Conservation (phyloP, 1,284 basidiomycete genomes). For the Cryptococcus sp. region DNA sequence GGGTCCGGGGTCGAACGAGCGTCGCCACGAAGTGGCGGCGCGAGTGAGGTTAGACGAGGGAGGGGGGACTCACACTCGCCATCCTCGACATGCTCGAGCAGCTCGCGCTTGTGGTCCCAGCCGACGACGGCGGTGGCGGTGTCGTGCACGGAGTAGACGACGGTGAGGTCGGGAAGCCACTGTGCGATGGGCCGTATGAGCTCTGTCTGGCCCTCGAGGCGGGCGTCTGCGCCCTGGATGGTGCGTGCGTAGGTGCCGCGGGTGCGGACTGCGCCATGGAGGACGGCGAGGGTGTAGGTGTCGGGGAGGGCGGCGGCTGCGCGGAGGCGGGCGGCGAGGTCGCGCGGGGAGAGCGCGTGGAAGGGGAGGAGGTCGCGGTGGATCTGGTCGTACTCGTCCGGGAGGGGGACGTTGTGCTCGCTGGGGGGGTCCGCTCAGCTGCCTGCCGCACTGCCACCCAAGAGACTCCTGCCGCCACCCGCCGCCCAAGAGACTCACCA, state of each 20-base stretch:
- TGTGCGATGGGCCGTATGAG: slow-evolving; percentile 34
- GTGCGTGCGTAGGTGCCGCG: slow-evolving; percentile 14
- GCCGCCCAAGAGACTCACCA: too few species aligned
- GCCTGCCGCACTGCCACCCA: not conserved
- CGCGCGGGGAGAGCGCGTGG: slow-evolving; percentile 53
- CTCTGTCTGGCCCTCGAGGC: slow-evolving; percentile 43
- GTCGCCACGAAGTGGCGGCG: too few species aligned
- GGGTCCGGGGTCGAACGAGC: too few species aligned
- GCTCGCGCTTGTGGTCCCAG: slow-evolving; percentile 51
- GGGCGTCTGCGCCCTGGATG: slow-evolving; percentile 25
- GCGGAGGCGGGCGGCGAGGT: slow-evolving; percentile 62
- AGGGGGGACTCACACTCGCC: slow-evolving; percentile 54
- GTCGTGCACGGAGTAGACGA: slow-evolving; percentile 43
- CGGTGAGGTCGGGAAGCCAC: slow-evolving; percentile 39
- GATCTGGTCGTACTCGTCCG: slow-evolving; percentile 50
- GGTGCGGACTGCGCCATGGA: slow-evolving; percentile 24
- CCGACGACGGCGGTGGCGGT: slow-evolving; percentile 54
- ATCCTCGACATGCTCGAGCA: slow-evolving; percentile 51
- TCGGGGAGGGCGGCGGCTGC: slow-evolving; percentile 28
- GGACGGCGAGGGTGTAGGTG: slow-evolving; percentile 31
- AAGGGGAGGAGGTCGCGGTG: slow-evolving; percentile 38
- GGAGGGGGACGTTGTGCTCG: slow-evolving; percentile 53
- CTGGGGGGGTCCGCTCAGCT: slow-evolving; percentile 15
- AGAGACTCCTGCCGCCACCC: too few species aligned
- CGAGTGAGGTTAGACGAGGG: too few species aligned